phyloP scores from a whole-genome alignment of 1,284 basidiomycete species.

The Paramarasmius palmivorus region DNA sequence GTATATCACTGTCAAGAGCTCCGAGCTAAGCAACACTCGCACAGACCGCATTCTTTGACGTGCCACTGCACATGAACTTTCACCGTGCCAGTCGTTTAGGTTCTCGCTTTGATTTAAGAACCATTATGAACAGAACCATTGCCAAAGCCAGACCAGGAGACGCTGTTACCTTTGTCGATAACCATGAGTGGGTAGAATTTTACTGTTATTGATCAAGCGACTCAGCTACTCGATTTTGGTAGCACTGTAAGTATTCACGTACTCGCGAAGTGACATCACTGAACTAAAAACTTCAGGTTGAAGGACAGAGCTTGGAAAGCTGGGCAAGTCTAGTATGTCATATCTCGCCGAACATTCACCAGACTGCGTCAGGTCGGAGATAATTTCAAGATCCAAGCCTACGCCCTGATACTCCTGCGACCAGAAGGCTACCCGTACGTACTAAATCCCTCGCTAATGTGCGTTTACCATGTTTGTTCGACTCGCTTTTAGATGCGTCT shows the following conservation, averaged over 20 bases:
- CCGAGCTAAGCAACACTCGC: not conserved
- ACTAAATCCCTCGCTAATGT: not conserved
- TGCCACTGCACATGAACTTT: constrained; percentile 75
- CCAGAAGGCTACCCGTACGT: constrained; percentile 84
- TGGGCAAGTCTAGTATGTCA: constrained; percentile 53
- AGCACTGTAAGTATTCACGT: constrained; percentile 4
- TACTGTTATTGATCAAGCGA: not conserved
- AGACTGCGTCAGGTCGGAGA: constrained; percentile 50
- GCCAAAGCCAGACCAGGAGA: constrained; percentile 61
- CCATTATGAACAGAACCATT: constrained; percentile 59
- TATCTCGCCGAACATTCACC: not conserved
- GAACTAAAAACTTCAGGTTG: constrained; percentile 45
- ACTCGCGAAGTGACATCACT: not conserved
- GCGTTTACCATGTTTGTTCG: not conserved
- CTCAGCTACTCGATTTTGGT: not conserved
- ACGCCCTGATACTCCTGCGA: constrained; percentile 86
- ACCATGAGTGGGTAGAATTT: constrained; percentile 66
- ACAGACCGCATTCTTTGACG: constrained; percentile 80
- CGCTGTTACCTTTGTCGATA: constrained; percentile 82
- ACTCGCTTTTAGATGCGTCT: constrained; percentile 67
- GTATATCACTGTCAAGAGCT: too few species aligned
- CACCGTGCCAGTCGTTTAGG: constrained; percentile 61
- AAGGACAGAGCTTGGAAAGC: constrained; percentile 74
- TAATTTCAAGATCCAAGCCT: constrained; percentile 78
- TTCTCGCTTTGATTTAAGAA: constrained; percentile 65